Evolutionary conservation across 2,329 filamentous ascomycete species (phyloP), one percentile per base, ranked within the genome.

Genomic region (Madurella mycetomatis): DNA sequence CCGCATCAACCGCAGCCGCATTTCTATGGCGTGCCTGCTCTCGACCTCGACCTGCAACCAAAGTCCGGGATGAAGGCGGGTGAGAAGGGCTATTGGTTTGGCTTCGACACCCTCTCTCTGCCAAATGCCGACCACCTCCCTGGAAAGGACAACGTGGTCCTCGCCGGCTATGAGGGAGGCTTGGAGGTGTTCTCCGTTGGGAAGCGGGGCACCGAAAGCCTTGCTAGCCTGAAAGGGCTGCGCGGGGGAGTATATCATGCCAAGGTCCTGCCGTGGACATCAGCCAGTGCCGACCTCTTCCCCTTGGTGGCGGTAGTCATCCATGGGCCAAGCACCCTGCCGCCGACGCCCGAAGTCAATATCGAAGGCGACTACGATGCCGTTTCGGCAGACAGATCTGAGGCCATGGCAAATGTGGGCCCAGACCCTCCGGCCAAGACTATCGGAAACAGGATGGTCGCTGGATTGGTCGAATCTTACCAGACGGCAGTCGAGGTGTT

Each of bases 401-500:
- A 67, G 42, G 62, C 64, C 41, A 79, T 56, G 70, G 71, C 53
- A 60, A 74, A 49, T 65, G 71, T 51, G 72, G 74, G 51, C 70
- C 76, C 49, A 69, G 74, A 61, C 68, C 47, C 60, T 9, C 55
- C 59, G 17, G 53, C 61, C 9, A 63, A 60, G 32, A 60, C 58
- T 18, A 66, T 52, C 65, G 70, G 40, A 73, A 69, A 60, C 70
- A 72, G 60, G 72, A 70, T 43, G 66, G 63, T 44, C 63, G 64
- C 53, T 63, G 69, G 50, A 2, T 60, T 59, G 30, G 72, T 85
- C 55, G 80, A 82, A 47, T 78, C 79, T 45, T 95, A 92, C 65
- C 91, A 95, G 70, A 96, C 92, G 0, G 86, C 87, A 0, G 90
- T 96, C 5, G 90, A 96, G 62, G 76, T 97, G 0, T 95, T 92